A percentile compares a stretch with the other conserved stretches of the same genome.
phyloP scores from a whole-genome alignment of 2,329 filamentous ascomycete genomes.

The Colletotrichum caudatum region DNA sequence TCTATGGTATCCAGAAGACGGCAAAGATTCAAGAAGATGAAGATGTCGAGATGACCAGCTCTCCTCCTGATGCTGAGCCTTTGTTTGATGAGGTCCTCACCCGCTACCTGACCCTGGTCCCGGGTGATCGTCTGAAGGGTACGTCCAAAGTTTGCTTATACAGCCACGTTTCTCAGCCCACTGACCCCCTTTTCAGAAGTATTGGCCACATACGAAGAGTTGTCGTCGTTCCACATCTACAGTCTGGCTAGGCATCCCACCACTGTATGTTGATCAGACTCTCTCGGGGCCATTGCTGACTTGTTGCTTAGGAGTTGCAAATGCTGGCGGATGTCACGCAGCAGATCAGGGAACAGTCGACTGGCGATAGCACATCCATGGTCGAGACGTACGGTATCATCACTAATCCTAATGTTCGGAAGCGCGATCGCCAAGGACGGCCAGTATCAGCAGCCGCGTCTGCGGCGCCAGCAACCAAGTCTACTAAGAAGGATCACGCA shows the following conservation, averaged over 20 bases:
- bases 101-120: slow-evolving; percentile 73
- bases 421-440: slow-evolving; percentile 57
- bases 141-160: slow-evolving; percentile 40
- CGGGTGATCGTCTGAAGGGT: slow-evolving; percentile 80
- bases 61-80: slow-evolving; percentile 67
- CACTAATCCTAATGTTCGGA: slow-evolving; percentile 74
- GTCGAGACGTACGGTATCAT: slow-evolving; percentile 79
- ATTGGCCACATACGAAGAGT: slow-evolving; percentile 76
- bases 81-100: slow-evolving; percentile 64
- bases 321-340: slow-evolving; percentile 77
- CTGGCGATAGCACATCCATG: slow-evolving; percentile 70
- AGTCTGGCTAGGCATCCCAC: slow-evolving; percentile 80
- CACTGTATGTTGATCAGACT: slow-evolving; percentile 59
- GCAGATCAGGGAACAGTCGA: slow-evolving; percentile 68
- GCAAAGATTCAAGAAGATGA: slow-evolving; percentile 60
- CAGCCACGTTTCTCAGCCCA: not conserved
- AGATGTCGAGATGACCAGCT: slow-evolving; percentile 79
- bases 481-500: slow-evolving; percentile 50
- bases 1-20: slow-evolving; percentile 75
- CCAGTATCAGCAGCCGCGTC: slow-evolving; percentile 44
- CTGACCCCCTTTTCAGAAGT: slow-evolving; percentile 61
- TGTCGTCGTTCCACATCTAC: slow-evolving; percentile 87
- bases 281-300: not conserved
- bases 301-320: slow-evolving; percentile 67
- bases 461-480: slow-evolving; percentile 47